Evolutionary conservation across 306 rosid species (phyloP).

Genomic region (Mimosa bimucronata): DNA sequence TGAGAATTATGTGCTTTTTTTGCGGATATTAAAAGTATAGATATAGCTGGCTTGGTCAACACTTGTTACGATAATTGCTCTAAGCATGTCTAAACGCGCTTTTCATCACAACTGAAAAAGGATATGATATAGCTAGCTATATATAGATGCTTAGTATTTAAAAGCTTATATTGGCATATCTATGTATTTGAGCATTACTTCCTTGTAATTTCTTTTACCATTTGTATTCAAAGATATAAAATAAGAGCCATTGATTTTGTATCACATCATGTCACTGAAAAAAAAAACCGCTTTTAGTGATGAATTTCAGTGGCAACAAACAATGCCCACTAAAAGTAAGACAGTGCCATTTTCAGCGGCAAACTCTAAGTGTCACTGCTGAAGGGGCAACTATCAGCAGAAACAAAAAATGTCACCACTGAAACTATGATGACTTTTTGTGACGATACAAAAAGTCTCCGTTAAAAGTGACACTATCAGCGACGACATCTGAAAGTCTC

Average conservation of each 20-base stretch:
- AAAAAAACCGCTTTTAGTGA: no score
- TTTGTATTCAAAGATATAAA: neutral
- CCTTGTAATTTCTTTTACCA: slow-evolving; percentile 1
- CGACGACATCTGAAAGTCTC: no score
- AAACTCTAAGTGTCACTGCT: no score
- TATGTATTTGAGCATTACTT: no score
- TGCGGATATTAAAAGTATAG: neutral
- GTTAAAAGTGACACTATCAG: no score
- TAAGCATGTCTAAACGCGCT: neutral
- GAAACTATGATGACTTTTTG: no score
- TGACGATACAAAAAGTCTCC: no score
- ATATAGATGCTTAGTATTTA: neutral
- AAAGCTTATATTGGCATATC: neutral
- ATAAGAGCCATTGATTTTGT: neutral
- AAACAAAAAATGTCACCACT: no score
- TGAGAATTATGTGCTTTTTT: neutral
- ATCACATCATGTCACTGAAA: neutral
- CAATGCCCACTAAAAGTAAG: no score
- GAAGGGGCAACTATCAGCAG: no score
- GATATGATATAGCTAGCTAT: neutral
- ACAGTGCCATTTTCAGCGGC: no score
- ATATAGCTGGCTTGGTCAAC: neutral
- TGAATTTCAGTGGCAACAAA: no score
- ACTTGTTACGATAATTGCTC: neutral
- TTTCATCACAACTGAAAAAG: neutral